Percentiles rank a stretch among this genome's conserved stretches.
Evolutionary conservation across 495 filamentous ascomycete genomes (phyloP).

Genomic region (Letharia lupina): DNA sequence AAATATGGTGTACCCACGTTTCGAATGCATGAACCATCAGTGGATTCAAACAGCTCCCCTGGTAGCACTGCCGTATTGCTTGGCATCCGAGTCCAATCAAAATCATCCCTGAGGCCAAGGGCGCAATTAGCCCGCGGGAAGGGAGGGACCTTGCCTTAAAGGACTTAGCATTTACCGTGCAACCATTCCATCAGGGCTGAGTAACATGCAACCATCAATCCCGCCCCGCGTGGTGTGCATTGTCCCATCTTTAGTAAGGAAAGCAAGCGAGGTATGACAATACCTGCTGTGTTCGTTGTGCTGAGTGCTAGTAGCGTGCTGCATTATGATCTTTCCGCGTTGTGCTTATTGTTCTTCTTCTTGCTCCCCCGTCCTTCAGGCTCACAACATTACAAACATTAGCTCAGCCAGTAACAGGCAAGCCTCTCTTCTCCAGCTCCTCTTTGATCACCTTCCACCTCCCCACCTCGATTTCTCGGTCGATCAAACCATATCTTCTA

Average conservation of each 20-base stretch:
- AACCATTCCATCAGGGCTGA: background rate
- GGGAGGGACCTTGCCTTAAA: rapidly evolving
- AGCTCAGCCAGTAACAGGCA: slow-evolving; percentile 25
- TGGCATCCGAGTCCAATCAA: background rate
- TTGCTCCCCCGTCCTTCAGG: background rate
- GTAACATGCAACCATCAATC: background rate
- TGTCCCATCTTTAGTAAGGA: background rate
- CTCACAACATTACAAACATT: background rate
- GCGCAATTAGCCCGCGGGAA: background rate
- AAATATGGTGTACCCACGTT: background rate
- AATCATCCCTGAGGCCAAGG: no score
- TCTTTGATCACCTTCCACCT: slow-evolving; percentile 77
- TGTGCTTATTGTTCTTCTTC: no score
- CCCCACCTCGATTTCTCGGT: slow-evolving; percentile 68
- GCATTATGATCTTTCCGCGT: background rate
- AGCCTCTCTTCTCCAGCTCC: slow-evolving; percentile 55
- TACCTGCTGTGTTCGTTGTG: background rate
- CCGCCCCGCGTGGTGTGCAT: background rate
- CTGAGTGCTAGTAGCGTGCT: background rate
- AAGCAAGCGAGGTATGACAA: no score
- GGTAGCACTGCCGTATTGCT: background rate
- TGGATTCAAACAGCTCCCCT: background rate
- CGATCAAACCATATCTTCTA: slow-evolving; percentile 52
- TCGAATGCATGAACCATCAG: background rate
- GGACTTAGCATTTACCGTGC: background rate